Conservation (phyloP, 176 grass and related monocot genomes). For the Aegilops longissima region DNA sequence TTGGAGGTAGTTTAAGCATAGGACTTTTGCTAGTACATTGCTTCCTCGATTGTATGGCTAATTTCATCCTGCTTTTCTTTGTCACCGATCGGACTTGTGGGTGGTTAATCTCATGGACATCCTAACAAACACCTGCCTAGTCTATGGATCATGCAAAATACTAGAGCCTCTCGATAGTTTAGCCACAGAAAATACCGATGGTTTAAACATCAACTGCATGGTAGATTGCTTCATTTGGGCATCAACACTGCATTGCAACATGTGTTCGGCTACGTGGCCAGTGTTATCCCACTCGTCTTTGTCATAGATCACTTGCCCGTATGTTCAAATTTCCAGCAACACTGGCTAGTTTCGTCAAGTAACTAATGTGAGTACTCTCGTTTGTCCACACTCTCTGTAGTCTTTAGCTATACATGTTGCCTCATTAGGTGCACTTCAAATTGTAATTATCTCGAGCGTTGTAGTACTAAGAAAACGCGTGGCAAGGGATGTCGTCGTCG, state of each 20-base stretch:
- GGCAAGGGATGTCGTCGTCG: neutral
- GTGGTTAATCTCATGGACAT: conserved; percentile 34
- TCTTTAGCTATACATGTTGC: neutral
- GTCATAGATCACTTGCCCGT: conserved; percentile 21
- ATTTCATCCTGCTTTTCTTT: conserved; percentile 39
- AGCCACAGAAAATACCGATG: conserved; percentile 30
- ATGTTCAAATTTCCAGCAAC: neutral
- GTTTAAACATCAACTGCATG: conserved; percentile 35
- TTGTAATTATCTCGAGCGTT: too few species aligned
- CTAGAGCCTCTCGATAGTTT: conserved; percentile 22
- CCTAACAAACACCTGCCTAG: conserved; percentile 26
- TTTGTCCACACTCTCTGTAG: neutral
- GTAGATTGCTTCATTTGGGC: conserved; percentile 29
- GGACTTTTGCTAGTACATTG: conserved; percentile 11
- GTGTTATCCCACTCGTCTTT: conserved; percentile 32
- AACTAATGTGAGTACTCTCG: neutral
- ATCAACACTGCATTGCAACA: conserved; percentile 22
- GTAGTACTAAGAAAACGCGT: neutral
- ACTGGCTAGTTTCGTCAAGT: conserved; percentile 14
- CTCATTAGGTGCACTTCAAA: neutral
- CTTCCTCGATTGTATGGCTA: conserved; percentile 37
- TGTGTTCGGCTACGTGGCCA: conserved; percentile 19
- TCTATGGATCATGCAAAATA: conserved; percentile 22
- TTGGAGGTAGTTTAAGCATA: conserved; percentile 45
- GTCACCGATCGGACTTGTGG: conserved; percentile 33